Evolutionary conservation across 139 green algal species (phyloP).

Genomic region (Spirogloea muscicola): DNA sequence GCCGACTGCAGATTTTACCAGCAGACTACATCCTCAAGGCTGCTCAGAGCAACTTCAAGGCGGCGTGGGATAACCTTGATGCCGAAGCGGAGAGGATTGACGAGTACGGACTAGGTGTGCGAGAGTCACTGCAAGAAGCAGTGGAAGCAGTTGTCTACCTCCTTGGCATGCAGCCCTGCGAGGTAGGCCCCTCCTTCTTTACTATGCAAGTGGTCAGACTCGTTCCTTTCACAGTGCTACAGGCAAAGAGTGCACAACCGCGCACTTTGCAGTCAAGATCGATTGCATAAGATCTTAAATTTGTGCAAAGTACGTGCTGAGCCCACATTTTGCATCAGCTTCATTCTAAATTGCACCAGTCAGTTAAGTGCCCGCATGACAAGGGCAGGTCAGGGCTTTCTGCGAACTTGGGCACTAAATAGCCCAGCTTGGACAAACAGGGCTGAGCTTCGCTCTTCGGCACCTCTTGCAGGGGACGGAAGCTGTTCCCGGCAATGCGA

Average conservation of each 20-base stretch:
- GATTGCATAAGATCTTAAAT: too few relatives aligned
- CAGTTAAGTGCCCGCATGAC: too few relatives aligned
- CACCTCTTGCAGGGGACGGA: conserved; percentile 68
- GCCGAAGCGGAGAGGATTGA: conserved; percentile 72
- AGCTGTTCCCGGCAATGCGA: conserved; percentile 84
- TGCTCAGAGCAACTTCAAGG: conserved; percentile 78
- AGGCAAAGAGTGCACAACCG: too few relatives aligned
- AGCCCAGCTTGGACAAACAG: too few relatives aligned
- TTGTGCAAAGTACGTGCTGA: too few relatives aligned
- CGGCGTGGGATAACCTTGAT: conserved; percentile 75
- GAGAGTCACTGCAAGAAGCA: conserved; percentile 77
- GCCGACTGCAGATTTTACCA: conserved; percentile 44
- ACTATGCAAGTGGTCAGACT: not conserved
- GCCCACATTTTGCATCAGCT: too few relatives aligned
- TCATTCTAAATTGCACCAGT: too few relatives aligned
- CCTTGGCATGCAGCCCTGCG: conserved; percentile 86
- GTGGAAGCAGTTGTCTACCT: conserved; percentile 86
- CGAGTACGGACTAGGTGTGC: conserved; percentile 86
- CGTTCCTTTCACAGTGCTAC: too few relatives aligned
- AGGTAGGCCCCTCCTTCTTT: conserved; percentile 46
- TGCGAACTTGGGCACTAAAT: too few relatives aligned
- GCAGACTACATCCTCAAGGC: conserved; percentile 81
- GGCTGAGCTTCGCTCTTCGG: too few relatives aligned
- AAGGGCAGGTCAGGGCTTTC: too few relatives aligned
- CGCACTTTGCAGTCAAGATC: too few relatives aligned